Percentiles rank a stretch among this genome's conserved stretches.
These are phyloP conservation scores for Coleophoma eucalyptorum DNA, from an alignment of 2,329 filamentous ascomycete genomes.

Conservation along the genomic window DNA sequence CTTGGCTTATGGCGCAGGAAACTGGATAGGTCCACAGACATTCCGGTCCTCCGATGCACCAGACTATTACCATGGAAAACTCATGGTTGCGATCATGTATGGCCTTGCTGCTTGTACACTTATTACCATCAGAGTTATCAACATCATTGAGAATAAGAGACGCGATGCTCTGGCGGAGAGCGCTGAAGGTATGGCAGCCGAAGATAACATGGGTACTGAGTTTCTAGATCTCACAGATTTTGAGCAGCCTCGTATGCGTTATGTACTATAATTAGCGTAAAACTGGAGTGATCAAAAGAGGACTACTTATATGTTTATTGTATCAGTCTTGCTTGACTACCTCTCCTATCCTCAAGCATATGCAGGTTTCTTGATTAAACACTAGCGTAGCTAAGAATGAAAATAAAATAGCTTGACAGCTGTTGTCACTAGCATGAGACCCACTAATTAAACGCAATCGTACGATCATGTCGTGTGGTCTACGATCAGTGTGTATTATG, in stretches of 20 bases:
- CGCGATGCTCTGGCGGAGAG: slow-evolving; percentile 28
- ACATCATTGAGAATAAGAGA: slow-evolving; percentile 38
- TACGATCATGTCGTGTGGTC: no score
- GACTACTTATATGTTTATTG: no score
- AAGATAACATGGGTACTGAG: slow-evolving; percentile 28
- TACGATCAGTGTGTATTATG: no score
- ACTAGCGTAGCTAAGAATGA: no score
- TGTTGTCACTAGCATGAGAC: no score
- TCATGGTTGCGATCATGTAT: slow-evolving; percentile 21
- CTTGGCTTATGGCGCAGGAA: slow-evolving; percentile 5
- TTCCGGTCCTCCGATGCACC: slow-evolving; percentile 21
- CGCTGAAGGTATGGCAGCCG: slow-evolving; percentile 20
- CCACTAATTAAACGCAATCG: no score
- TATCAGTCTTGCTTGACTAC: no score
- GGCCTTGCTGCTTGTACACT: slow-evolving; percentile 42
- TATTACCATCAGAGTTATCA: slow-evolving; percentile 1
- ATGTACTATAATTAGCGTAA: slow-evolving; percentile 33
- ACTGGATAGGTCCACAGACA: slow-evolving; percentile 9
- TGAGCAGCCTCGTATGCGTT: slow-evolving; percentile 54
- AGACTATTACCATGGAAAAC: slow-evolving; percentile 17
- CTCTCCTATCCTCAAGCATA: no score
- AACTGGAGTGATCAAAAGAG: no score
- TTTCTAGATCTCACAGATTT: slow-evolving; percentile 50
- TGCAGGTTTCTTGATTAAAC: no score
- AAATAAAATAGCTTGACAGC: no score